A percentile compares a stretch with the other conserved stretches of the same genome.
Conservation (phyloP, 2,329 filamentous ascomycete genomes). For the Hymenoscyphus scutula region DNA sequence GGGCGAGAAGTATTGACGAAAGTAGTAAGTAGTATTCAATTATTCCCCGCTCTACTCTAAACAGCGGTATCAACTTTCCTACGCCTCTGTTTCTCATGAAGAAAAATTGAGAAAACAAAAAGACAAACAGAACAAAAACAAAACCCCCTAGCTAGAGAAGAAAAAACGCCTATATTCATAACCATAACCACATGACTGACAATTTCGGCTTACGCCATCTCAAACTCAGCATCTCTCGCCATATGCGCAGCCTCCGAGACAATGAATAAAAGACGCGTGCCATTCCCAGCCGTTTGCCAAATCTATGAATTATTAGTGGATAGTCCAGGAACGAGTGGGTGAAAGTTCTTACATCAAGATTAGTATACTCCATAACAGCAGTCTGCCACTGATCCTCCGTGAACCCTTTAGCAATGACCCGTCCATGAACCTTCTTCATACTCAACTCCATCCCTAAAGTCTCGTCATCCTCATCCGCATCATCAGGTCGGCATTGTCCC, state of each 20-base stretch:
- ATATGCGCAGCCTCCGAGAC: constrained; percentile 50
- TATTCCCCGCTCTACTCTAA: constrained; percentile 13
- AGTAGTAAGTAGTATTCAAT: constrained; percentile 13
- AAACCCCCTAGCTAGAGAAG: neutral
- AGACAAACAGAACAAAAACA: neutral
- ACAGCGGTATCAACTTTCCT: constrained; percentile 14
- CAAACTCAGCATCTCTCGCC: constrained; percentile 31
- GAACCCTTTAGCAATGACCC: constrained; percentile 94
- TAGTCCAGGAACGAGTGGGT: neutral
- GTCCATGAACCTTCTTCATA: constrained; percentile 82
- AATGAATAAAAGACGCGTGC: constrained; percentile 69
- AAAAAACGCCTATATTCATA: constrained; percentile 11
- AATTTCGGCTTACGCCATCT: constrained; percentile 24
- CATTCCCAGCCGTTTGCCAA: constrained; percentile 74
- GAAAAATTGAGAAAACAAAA: neutral
- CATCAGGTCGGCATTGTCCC: constrained; percentile 55
- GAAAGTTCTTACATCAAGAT: constrained; percentile 73
- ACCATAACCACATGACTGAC: constrained; percentile 7
- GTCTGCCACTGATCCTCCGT: constrained; percentile 88
- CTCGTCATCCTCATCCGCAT: constrained; percentile 65
- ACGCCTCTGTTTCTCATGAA: constrained; percentile 3
- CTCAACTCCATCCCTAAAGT: constrained; percentile 70
- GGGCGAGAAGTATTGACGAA: neutral
- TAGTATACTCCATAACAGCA: constrained; percentile 85
- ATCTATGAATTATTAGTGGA: constrained; percentile 54